A percentile compares a stretch with the other conserved stretches of the same genome.
These are phyloP conservation scores for Corrigiola litoralis DNA, from an alignment of 179 eudicot species.

Conservation along the genomic window DNA sequence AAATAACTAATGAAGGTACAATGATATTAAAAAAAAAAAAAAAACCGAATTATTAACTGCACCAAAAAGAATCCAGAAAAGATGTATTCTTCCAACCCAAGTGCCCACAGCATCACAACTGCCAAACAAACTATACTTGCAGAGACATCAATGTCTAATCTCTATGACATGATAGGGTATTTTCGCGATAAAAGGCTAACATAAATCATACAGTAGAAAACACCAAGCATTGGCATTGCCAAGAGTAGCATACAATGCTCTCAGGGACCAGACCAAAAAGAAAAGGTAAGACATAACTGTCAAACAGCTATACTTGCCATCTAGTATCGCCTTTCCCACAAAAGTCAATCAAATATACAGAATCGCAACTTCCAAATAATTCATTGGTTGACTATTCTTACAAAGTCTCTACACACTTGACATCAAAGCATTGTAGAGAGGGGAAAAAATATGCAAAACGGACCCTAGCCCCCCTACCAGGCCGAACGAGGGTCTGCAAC, in stretches of 20 bases:
- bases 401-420: neutral
- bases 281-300: conserved; percentile 4
- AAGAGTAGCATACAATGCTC: neutral
- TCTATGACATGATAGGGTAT: neutral
- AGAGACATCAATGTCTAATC: conserved; percentile 12
- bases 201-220: conserved; percentile 6
- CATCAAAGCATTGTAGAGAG: neutral
- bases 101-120: no score
- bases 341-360: neutral
- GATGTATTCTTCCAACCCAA: no score
- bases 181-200: conserved; percentile 10
- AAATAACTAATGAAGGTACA: no score
- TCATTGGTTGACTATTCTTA: no score
- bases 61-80: no score
- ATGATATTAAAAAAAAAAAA: no score
- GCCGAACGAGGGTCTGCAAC: neutral
- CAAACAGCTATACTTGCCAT: neutral
- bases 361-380: neutral
- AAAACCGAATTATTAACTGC: no score
- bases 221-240: conserved; percentile 1
- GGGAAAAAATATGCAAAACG: neutral
- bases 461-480: neutral
- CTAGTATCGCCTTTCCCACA: neutral
- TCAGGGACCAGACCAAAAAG: conserved; percentile 12
- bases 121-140: no score